Base-by-base conservation (phyloP, 2,329 filamentous ascomycete species). In the Diaporthe citrichinensis region DNA sequence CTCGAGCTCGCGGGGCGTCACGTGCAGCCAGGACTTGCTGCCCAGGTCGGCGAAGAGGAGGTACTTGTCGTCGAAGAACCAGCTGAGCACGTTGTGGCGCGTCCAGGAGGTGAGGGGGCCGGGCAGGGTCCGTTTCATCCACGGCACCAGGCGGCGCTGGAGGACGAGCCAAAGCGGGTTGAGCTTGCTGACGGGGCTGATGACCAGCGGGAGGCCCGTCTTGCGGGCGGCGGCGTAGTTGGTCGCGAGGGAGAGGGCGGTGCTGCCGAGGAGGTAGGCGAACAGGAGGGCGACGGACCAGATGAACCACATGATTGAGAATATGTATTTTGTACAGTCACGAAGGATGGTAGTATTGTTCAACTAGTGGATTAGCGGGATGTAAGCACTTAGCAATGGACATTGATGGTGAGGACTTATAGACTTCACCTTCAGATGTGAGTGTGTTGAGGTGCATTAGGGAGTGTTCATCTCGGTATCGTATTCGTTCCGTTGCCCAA, bases 21-120 rank as follows among this genome's bases (percentile, higher is more conserved):
- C 69, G 69, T 72, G 69, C 36, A 72, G 57, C 51, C 51, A 72
- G 8, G 53, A n/a, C 53, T 15, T 49, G 51, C 28, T 36, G 36
- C 69, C 69, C 8, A 44, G 69, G 9, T 72, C 69, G 10, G 34
- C 3, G 69, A 15, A 31, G 39, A 72, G 39, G 36, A 14, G 9
- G 53, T 72, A 72, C 53, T 46, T 72, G 69, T 72, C 69, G 69
- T 55, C 53, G 69, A 72, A 72, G 28, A 44, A 46, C 69, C 69
- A 72, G 69, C 49, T 57, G 9, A 72, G 53, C 0, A 31, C n/a
- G 69, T 72, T 72, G 39, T 72, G 34, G 14, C 69, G 69, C 17
- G 69, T 72, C 51, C 49, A 72, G 8, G 53, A 34, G 36, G 7
- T 7, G 2, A 72, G 69, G 9, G 20, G 4, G 10, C n/a, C 4